Conservation (phyloP, 2,329 filamentous ascomycete species). For the Colletotrichum sp. region DNA sequence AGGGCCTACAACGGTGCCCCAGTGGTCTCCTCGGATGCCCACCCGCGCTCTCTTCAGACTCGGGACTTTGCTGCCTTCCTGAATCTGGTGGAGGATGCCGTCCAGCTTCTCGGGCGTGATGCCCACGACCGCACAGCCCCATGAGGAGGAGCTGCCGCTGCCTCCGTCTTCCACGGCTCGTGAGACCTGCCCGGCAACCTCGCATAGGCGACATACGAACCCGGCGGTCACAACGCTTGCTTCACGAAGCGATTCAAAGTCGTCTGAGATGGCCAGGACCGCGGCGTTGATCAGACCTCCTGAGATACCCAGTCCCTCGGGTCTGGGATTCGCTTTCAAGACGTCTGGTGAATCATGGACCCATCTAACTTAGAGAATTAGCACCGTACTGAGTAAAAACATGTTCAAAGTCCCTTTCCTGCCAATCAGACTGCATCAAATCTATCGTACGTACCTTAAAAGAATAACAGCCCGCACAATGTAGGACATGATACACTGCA, state of each 20-base stretch:
- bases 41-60: background rate
- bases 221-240: background rate
- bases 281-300: background rate
- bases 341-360: background rate
- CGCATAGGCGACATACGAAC: background rate
- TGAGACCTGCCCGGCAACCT: background rate
- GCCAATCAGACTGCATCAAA: background rate
- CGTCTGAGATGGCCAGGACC: background rate
- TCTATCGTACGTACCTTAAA: background rate
- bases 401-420: background rate
- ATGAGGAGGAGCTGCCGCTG: background rate
- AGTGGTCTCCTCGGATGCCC: background rate
- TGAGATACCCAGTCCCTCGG: background rate
- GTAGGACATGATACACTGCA: background rate
- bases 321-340: background rate
- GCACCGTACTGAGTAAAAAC: background rate
- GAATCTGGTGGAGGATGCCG: background rate
- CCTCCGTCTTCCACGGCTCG: background rate
- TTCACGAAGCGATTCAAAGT: background rate
- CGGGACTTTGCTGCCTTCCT: background rate
- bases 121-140: background rate
- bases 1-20: background rate
- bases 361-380: background rate
- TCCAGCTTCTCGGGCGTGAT: background rate
- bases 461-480: background rate